Evolutionary conservation across 108 stramenopile genomes (phyloP), one percentile per base, ranked within the genome.

Genomic region (Conticribra guillardii): DNA sequence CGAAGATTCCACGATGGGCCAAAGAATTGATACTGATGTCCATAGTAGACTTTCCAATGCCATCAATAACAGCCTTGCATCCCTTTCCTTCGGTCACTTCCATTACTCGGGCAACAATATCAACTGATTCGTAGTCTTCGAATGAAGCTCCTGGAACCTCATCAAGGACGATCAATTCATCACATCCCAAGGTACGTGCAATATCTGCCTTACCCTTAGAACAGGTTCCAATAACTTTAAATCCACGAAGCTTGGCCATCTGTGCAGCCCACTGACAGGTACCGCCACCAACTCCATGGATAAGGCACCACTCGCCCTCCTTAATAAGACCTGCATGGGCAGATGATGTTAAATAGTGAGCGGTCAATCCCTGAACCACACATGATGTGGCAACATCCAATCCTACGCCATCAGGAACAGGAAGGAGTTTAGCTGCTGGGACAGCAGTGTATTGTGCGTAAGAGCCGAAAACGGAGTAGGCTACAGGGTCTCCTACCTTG

Each of bases 201-300:
- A 82, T 47, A 33, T 82, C 81, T 16, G 46, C 57, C 65, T 89
- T 89, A 7, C 71, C 81, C 77, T 76, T 82, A 73, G 71, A 58
- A 34, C 76, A 77, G 27, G 64, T 76, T 17, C 88, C 88, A 73
- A 87, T 85, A 17, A 87, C 86, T 49, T 74, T 82, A 70, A 60
- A 80, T 31, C 88, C 88, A 4, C 66, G 68, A n/a, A 76, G 45
- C 72, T 82, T 82, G 44, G 84, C 84, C 79, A 89, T 85, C 64
- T 87, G 86, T 28, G 80, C 84, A 15, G 84, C 82, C 76, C 84
- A 80, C 69, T 89, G 88, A 65, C 85, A 73, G 23, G 88, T 89
- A 16, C 84, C 88, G 18, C 86, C 82, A 2, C 84, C 86, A 47
- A 84, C 83, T 53, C 76, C 76, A 56, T 84, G 81, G 60, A 87